These are phyloP conservation scores for Xerocomellus intermedius DNA, from an alignment of 768 basidiomycete genomes.

Conservation along the genomic window DNA sequence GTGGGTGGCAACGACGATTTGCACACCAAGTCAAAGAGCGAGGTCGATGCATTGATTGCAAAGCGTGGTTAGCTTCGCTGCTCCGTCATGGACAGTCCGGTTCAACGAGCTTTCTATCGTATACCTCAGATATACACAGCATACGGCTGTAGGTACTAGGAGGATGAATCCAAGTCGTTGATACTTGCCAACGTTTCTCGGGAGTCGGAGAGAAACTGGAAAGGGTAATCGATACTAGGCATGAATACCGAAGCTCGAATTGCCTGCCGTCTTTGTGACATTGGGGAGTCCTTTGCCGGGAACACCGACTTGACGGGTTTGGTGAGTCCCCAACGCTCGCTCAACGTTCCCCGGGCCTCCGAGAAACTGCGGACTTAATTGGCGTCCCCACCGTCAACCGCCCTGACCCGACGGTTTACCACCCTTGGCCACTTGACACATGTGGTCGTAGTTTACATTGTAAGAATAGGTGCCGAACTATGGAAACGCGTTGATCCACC, in stretches of 20 bases:
- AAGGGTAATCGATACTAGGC: neutral
- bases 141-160: neutral
- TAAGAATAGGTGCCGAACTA: neutral
- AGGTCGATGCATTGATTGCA: slow-evolving; percentile 13
- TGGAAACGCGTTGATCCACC: neutral
- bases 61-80: neutral
- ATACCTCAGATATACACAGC: slow-evolving; percentile 2
- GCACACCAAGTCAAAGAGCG: neutral
- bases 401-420: neutral
- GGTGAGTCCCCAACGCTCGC: neutral
- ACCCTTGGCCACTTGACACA: neutral
- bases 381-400: neutral
- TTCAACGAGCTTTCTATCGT: neutral
- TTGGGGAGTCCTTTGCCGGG: neutral
- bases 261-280: no score
- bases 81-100: no score
- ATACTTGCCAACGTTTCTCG: neutral
- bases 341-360: neutral
- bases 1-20: slow-evolving; percentile 25
- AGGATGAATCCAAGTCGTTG: neutral
- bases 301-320: neutral
- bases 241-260: neutral
- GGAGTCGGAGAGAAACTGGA: neutral
- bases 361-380: neutral
- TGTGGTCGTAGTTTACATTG: neutral